phyloP scores from a whole-genome alignment of 495 filamentous ascomycete genomes.

The Talaromyces thailandensis region DNA sequence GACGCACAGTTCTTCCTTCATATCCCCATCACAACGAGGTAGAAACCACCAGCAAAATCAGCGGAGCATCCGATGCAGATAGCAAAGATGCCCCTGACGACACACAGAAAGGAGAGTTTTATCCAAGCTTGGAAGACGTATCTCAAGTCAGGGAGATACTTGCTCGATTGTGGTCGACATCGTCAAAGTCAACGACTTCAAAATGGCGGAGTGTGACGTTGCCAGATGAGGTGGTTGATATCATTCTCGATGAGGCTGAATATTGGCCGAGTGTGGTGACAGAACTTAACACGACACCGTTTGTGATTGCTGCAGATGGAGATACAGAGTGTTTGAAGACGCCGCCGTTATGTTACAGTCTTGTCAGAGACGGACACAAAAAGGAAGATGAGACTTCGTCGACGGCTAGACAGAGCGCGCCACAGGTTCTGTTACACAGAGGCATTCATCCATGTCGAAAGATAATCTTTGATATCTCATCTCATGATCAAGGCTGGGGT shows the following conservation, averaged over 20 bases:
- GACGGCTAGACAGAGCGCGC: slow-evolving; percentile 1
- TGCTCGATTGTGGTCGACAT: slow-evolving; percentile 17
- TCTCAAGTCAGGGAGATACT: slow-evolving; percentile 26
- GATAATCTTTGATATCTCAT: slow-evolving; percentile 56
- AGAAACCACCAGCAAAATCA: slow-evolving; percentile 5
- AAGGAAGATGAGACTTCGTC: neutral
- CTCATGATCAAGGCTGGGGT: slow-evolving; percentile 61
- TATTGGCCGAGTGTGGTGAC: slow-evolving; percentile 55
- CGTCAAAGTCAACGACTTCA: slow-evolving; percentile 32
- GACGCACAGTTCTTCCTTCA: neutral
- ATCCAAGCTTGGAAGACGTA: slow-evolving; percentile 24
- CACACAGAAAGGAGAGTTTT: slow-evolving; percentile 9
- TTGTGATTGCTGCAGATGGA: slow-evolving; percentile 24
- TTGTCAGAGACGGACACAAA: neutral
- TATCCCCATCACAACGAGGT: neutral
- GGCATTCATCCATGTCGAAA: slow-evolving; percentile 33
- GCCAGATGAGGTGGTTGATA: slow-evolving; percentile 57
- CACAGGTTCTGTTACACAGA: slow-evolving; percentile 26
- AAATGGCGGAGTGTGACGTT: slow-evolving; percentile 23
- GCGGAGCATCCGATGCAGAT: neutral
- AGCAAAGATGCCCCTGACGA: neutral
- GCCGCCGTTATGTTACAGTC: slow-evolving; percentile 30
- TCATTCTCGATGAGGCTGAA: slow-evolving; percentile 58
- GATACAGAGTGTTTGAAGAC: slow-evolving; percentile 32
- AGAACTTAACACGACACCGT: slow-evolving; percentile 8